Conservation (phyloP, 805 yeast species). For the Zygoascus ofunaensis region DNA sequence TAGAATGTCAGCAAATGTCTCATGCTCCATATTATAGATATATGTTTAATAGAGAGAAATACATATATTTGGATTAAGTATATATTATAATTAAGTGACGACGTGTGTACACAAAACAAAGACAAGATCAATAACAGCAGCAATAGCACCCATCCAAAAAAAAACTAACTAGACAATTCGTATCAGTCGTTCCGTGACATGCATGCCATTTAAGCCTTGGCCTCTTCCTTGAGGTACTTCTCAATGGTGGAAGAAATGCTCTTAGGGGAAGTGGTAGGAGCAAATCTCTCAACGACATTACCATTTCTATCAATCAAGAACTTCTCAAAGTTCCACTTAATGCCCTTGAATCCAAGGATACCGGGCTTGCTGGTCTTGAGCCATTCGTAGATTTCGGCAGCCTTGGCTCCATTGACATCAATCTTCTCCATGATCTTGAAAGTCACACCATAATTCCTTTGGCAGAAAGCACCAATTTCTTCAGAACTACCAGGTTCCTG, state of each 20-base stretch:
- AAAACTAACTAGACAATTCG: no score
- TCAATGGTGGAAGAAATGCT: conserved; percentile 51
- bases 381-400: conserved; percentile 72
- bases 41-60: background rate
- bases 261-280: conserved; percentile 60
- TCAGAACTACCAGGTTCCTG: conserved; percentile 62
- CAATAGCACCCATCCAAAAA: no score
- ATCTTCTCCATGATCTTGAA: conserved; percentile 84
- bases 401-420: conserved; percentile 77
- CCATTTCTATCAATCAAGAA: conserved; percentile 54
- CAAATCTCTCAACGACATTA: conserved; percentile 48
- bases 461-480: conserved; percentile 66
- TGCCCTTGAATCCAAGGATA: conserved; percentile 57
- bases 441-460: conserved; percentile 75
- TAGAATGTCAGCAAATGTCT: background rate
- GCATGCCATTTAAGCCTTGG: background rate
- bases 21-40: background rate
- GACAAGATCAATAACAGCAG: no score
- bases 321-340: conserved; percentile 77
- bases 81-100: no score
- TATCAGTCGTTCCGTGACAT: no score
- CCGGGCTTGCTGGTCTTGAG: conserved; percentile 59
- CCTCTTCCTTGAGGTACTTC: conserved; percentile 36
- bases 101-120: no score
- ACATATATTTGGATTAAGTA: no score